Conservation (phyloP, 768 basidiomycete genomes). For the Fomitopsis pulvina region DNA sequence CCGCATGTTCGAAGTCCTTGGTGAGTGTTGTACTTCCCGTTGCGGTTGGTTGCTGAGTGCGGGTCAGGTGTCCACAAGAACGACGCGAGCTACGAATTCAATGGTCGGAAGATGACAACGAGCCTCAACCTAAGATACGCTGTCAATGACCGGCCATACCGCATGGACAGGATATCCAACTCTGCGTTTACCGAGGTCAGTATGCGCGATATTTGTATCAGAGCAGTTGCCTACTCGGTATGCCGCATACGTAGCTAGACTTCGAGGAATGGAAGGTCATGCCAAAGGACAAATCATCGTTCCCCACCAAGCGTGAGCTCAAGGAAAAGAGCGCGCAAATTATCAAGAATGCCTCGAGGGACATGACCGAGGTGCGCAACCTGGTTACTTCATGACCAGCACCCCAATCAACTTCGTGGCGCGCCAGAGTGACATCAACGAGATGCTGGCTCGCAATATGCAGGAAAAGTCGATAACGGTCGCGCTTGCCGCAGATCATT, state of each 20-base stretch:
- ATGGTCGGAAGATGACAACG: not conserved
- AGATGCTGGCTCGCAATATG: slow-evolving; percentile 54
- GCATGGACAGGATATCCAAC: slow-evolving; percentile 89
- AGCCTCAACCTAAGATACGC: not conserved
- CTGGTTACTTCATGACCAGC: not conserved
- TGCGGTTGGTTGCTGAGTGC: too few relatives aligned
- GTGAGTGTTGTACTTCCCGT: slow-evolving; percentile 39
- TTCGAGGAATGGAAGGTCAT: not conserved
- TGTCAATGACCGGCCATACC: slow-evolving; percentile 29
- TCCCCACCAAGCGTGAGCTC: slow-evolving; percentile 63
- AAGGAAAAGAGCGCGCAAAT: slow-evolving; percentile 64
- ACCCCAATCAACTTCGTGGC: not conserved
- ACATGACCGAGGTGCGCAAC: slow-evolving; percentile 67
- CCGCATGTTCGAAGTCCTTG: slow-evolving; percentile 72
- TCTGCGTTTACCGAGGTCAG: slow-evolving; percentile 53
- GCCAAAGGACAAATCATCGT: not conserved
- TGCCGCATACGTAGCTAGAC: not conserved
- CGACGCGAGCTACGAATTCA: slow-evolving; percentile 6
- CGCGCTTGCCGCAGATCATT: slow-evolving; percentile 46
- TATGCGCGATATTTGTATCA: slow-evolving; percentile 8
- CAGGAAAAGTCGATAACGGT: slow-evolving; percentile 27
- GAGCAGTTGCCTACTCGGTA: not conserved
- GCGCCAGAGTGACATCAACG: slow-evolving; percentile 69
- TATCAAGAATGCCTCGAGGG: slow-evolving; percentile 47
- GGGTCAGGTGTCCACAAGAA: not conserved